These are phyloP conservation scores for Gillenia trifoliata DNA, from an alignment of 306 rosid genomes.

Conservation along the genomic window DNA sequence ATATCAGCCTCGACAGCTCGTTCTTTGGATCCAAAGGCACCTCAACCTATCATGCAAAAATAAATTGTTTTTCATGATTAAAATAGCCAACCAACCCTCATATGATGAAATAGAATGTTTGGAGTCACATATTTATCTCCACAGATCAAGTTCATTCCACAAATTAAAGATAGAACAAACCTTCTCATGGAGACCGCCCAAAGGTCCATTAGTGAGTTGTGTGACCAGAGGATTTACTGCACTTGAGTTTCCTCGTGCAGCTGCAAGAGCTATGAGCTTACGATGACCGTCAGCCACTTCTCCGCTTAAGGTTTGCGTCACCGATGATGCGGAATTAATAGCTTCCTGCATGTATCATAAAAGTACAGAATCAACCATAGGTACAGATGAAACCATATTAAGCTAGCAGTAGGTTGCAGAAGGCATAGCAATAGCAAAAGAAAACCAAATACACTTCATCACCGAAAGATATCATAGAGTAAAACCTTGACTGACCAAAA, in stretches of 20 bases:
- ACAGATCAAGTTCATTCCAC: too few relatives aligned
- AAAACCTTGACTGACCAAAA: background rate
- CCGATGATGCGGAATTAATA: slow-evolving; percentile 71
- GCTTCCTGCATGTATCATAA: slow-evolving; percentile 56
- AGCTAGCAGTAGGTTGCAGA: background rate
- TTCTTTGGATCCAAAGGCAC: slow-evolving; percentile 84
- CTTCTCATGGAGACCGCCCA: slow-evolving; percentile 76
- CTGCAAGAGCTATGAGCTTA: slow-evolving; percentile 74
- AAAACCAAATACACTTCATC: background rate
- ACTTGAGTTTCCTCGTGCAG: slow-evolving; percentile 60
- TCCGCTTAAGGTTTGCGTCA: slow-evolving; percentile 75
- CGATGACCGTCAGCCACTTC: slow-evolving; percentile 89
- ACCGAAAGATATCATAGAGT: background rate
- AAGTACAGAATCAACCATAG: background rate
- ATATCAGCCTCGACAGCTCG: slow-evolving; percentile 72
- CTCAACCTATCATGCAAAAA: slow-evolving; percentile 56
- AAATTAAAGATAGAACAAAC: slow-evolving; percentile 32
- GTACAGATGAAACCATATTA: background rate
- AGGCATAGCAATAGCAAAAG: background rate
- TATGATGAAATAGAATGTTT: background rate
- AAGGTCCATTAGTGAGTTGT: slow-evolving; percentile 76
- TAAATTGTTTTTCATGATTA: slow-evolving; percentile 3
- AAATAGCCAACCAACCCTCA: background rate
- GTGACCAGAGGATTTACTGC: slow-evolving; percentile 61
- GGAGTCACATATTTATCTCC: background rate